Base-by-base conservation (phyloP, 1,139 yeast species). In the Scheffersomyces illinoinensis region DNA sequence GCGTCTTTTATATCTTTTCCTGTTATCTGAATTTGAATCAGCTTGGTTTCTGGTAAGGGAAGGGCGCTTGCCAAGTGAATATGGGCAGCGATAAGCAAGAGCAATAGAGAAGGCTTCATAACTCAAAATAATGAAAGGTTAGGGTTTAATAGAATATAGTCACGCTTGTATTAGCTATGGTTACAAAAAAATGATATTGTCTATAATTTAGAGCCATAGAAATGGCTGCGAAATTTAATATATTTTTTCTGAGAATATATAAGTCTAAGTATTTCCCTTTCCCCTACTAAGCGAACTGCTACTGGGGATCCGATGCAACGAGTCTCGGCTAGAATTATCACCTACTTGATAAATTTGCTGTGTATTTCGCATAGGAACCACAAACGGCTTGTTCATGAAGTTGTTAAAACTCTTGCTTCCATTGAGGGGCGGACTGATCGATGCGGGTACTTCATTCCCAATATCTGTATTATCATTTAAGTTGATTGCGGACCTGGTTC, bases 401-500 rank as follows among this genome's bases (percentile, higher is more conserved):
- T 70, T 75, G 43, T 70, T 71, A 19, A 65, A 58, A 33, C 64
- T 65, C 20, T 64, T 55, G 53, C 58, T 58, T 56, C 56, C 18
- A 59, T 62, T 19, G 57, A 63, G 54, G 58, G 21, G 51, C 14
- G 51, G 51, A 20, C 39, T 51, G 39, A 19, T n/a, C 5, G 21
- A 24, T 49, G 47, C n/a, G 10, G 53, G 46, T 49, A 10, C 14
- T 24, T 48, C 51, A 20, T 17, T 48, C 8, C 51, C 51, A 20
- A 64, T 60, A 33, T 63, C 66, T 19, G 66, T 65, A 19, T 54
- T 58, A 12, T 72, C 79, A 39, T 67, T 64, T 57, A 81, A 72
- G 51, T 72, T 79, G 39, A 78, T 73, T 4, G 76, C 70, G 59
- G 82, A 81, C 59, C 85, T 64, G 0, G 85, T 81, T 53, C 85